Evolutionary conservation across 768 basidiomycete genomes (phyloP).

Genomic region (Kwoniella dendrophila): DNA sequence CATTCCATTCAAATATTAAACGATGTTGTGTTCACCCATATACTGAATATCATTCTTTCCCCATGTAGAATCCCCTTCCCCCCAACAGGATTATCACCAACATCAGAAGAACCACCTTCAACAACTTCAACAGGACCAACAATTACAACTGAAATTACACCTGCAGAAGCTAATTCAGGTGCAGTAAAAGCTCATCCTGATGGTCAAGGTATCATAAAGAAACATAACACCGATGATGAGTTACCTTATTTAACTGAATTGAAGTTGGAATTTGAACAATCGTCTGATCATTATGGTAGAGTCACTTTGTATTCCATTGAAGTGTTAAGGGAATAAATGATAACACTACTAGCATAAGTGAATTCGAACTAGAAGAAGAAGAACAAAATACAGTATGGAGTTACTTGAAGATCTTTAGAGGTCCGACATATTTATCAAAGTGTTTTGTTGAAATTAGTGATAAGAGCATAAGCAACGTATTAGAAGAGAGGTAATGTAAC

Average conservation of each 20-base stretch:
- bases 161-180: conserved; percentile 14
- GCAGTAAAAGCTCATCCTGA: conserved; percentile 16
- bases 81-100: conserved; percentile 12
- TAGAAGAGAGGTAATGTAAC: too few species aligned
- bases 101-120: conserved; percentile 4
- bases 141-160: conserved; percentile 15
- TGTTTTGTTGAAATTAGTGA: too few species aligned
- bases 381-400: too few species aligned
- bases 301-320: conserved; percentile 51
- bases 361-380: too few species aligned
- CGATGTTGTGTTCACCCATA: too few species aligned
- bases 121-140: conserved; percentile 7
- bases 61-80: conserved; percentile 25
- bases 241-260: conserved; percentile 42
- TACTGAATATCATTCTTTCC: too few species aligned
- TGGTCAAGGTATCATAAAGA: conserved; percentile 16
- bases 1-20: too few species aligned
- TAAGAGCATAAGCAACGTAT: too few species aligned
- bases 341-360: too few species aligned
- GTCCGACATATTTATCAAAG: too few species aligned
- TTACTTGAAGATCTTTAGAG: too few species aligned
- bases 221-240: background rate
- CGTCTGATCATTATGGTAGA: conserved; percentile 52
- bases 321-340: conserved; percentile 31
- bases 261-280: conserved; percentile 53